Base-by-base conservation (phyloP, 176 grass and related monocot species). In the Rhipidocladum racemiflorum region DNA sequence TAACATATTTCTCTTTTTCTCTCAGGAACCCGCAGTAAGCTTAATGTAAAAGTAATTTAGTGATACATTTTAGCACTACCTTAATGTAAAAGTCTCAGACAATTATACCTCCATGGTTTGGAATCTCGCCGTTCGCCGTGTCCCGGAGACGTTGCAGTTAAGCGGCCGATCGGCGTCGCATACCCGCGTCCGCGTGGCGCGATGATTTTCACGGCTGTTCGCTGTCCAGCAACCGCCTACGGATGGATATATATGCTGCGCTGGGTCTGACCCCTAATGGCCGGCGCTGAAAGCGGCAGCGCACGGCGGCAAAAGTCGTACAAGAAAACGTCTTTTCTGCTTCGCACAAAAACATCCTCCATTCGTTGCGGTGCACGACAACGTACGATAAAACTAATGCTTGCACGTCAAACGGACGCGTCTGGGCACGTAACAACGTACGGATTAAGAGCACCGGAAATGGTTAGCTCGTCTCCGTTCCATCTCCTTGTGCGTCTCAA, bases 241-340 rank as follows among this genome's bases (percentile, higher is more conserved):
- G 61, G 62, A 77, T 46, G 42, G n/a, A 66, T 66, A n/a, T n/a
- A n/a, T n/a, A 39, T 14, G 54, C 4, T 38, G 10, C 36, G 68
- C 34, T 69, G 35, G 61, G 20, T 30, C 53, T 74, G 28, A 70
- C 34, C 63, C 81, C 62, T 43, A 65, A 76, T 65, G 70, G 63
- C 62, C 71, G 77, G 70, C 82, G 87, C 62, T 44, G 61, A 89
- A 62, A 59, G 82, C 50, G 87, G 72, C 34, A 60, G 29, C 55
- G 28, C 80, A 29, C 38, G 55, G n/a, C 80, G 36, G 40, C 25
- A n/a, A 44, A 64, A 64, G 69, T 51, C 57, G n/a, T 8, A 9
- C 30, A 36, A 51, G 36, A 61, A 76, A 59, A 0, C 11, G 11
- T 9, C n/a, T 39, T 9, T 30, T 9, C 25, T 75, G 50, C 39